Base-by-base conservation (phyloP, 495 filamentous ascomycete genomes). In the Neurospora sp. region DNA sequence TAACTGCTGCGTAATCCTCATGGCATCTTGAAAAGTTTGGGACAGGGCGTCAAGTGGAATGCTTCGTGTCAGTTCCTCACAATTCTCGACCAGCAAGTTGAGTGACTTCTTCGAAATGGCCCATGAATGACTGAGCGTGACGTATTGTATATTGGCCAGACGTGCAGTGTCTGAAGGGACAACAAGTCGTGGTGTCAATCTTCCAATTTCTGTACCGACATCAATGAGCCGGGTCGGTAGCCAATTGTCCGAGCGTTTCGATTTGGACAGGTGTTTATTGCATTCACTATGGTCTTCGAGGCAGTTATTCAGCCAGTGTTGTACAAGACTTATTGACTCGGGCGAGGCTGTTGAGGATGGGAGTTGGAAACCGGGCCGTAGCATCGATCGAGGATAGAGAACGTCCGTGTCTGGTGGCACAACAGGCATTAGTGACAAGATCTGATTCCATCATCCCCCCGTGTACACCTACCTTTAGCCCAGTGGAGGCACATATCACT, bases 71-170 rank as follows among this genome's bases (percentile, higher is more conserved):
- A 71, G 71, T 12, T n/a, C 5, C 5, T 54, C 69, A 6, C 41
- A 38, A 5, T 35, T 74, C 48, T 41, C 35, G 18, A 38, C 37
- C 8, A 69, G 12, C 1, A 74, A 48, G n/a, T 71, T 69, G 18
- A 70, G 72, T 31, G 48, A 74, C 35, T 35, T 4, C 9, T 38
- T 71, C 1, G 72, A 70, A 31, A 62, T 48, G 6, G 69, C 72
- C 72, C 72, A 74, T 39, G 71, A 71, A 48, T 74, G 72, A 4
- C 69, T 71, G 44, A 74, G 72, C 71, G 92, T 92, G 85, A 88
- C 90, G 39, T 71, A 74, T 8, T n/a, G 23, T 11, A 73, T 42
- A 14, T 18, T 18, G 40, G 14, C 40, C 40, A 42, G 14, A 1
- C 40, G 16, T 16, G 14, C 5, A 42, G 40, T 6, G 14, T 42